A percentile compares a stretch with the other conserved stretches of the same genome.
These are phyloP conservation scores for Chaetoceros tenuissimus DNA, from an alignment of 108 stramenopile genomes.

Conservation along the genomic window DNA sequence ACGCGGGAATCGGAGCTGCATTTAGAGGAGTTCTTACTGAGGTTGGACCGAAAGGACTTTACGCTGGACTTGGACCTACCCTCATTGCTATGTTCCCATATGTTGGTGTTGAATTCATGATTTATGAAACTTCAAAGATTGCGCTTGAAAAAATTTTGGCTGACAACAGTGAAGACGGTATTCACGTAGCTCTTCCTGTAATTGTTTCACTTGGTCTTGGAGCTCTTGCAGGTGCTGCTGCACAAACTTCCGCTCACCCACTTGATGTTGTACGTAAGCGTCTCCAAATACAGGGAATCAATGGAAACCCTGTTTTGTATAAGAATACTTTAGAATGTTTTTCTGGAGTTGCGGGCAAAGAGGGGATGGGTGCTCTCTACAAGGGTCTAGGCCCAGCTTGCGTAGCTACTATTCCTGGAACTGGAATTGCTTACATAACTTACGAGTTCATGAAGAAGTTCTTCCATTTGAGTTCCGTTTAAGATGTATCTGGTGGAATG, in stretches of 20 bases:
- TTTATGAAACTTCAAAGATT: slow-evolving; percentile 32
- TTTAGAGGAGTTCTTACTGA: slow-evolving; percentile 9
- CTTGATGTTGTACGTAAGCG: slow-evolving; percentile 32
- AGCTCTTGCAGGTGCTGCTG: slow-evolving; percentile 28
- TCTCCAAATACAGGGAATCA: slow-evolving; percentile 36
- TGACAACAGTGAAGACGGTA: background rate
- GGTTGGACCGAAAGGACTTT: slow-evolving; percentile 19
- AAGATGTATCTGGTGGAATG: no score
- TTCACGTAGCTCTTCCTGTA: slow-evolving; percentile 9
- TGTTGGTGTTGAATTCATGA: slow-evolving; percentile 36
- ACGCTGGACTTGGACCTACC: slow-evolving; percentile 31
- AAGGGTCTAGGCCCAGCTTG: slow-evolving; percentile 38
- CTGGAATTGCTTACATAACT: slow-evolving; percentile 33
- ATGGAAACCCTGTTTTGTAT: slow-evolving; percentile 21
- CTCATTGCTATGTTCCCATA: slow-evolving; percentile 42
- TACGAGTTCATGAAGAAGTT: slow-evolving; percentile 29
- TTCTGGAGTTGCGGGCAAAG: slow-evolving; percentile 1
- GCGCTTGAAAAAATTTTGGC: slow-evolving; percentile 18
- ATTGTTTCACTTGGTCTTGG: slow-evolving; percentile 14
- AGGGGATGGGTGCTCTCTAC: slow-evolving; percentile 27
- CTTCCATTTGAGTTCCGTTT: background rate
- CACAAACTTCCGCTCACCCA: slow-evolving; percentile 32
- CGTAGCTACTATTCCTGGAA: slow-evolving; percentile 36
- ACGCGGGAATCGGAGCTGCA: slow-evolving; percentile 17
- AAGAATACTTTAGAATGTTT: slow-evolving; percentile 8